Evolutionary conservation across 805 yeast genomes (phyloP).

Genomic region (Ogataea degrootiae): DNA sequence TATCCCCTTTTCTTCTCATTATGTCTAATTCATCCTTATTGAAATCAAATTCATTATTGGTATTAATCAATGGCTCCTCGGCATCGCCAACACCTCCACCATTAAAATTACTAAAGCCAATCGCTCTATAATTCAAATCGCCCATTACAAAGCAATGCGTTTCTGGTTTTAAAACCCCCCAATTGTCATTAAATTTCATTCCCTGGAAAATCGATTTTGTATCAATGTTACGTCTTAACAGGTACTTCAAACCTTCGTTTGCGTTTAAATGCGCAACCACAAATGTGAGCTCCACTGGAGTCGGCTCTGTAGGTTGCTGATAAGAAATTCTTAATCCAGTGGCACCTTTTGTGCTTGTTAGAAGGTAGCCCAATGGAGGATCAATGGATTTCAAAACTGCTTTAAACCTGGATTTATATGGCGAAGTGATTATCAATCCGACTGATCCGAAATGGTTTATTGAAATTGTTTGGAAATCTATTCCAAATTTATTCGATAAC

Average conservation of each 20-base stretch:
- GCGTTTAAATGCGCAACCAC: constrained; percentile 74
- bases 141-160: constrained; percentile 73
- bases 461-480: constrained; percentile 38
- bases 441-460: constrained; percentile 51
- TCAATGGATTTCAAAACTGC: constrained; percentile 21
- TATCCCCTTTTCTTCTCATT: constrained; percentile 37
- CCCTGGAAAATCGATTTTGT: constrained; percentile 44
- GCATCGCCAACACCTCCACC: background rate
- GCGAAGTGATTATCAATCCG: constrained; percentile 48
- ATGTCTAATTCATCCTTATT: constrained; percentile 45
- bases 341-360: constrained; percentile 72
- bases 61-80: background rate
- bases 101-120: constrained; percentile 7
- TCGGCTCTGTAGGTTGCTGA: constrained; percentile 2
- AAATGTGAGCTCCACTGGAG: constrained; percentile 45
- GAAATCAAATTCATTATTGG: constrained; percentile 13
- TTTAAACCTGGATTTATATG: constrained; percentile 26
- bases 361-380: constrained; percentile 51
- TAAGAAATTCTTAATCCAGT: constrained; percentile 52
- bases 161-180: constrained; percentile 44
- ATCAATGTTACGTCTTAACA: constrained; percentile 48
- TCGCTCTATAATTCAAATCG: constrained; percentile 76
- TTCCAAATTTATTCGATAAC: constrained; percentile 32
- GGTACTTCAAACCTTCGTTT: constrained; percentile 55
- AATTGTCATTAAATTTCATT: constrained; percentile 55